Percentiles rank a stretch among this genome's conserved stretches.
Evolutionary conservation across 352 stramenopile genomes (phyloP).

Genomic region (Aphanomyces cochlioides): DNA sequence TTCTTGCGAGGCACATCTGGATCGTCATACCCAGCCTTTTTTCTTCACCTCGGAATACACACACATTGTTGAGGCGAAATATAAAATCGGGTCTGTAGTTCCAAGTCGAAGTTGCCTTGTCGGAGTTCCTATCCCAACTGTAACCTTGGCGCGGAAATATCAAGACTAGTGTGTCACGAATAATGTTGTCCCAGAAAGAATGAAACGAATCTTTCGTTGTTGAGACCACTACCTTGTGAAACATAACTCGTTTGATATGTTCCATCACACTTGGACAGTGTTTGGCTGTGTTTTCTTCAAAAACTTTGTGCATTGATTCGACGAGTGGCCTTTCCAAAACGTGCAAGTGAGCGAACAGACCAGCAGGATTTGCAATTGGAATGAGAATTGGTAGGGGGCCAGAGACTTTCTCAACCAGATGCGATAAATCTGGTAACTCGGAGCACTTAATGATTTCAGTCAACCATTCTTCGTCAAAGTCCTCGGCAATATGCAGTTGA

Average conservation of each 20-base stretch:
- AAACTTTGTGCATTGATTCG: neutral
- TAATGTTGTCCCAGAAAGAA: neutral
- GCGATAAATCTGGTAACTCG: neutral
- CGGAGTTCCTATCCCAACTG: neutral
- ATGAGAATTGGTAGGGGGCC: neutral
- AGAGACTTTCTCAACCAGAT: slow-evolving; percentile 1
- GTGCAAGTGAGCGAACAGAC: neutral
- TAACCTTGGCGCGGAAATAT: neutral
- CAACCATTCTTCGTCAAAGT: neutral
- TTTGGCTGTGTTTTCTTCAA: neutral
- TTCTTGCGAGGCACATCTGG: too few relatives aligned
- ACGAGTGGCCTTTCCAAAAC: neutral
- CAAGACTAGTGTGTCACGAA: neutral
- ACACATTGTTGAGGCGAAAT: neutral
- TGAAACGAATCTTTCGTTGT: neutral
- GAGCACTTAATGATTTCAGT: neutral
- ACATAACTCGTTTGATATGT: neutral
- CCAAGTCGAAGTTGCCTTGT: neutral
- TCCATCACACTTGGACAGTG: neutral
- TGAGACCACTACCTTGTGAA: neutral
- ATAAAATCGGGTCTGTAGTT: neutral
- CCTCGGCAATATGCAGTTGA: neutral
- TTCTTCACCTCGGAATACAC: neutral
- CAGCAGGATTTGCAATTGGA: neutral
- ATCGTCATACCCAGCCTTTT: neutral